Conservation (phyloP, 805 yeast species). For the Kodamaea sagamina region DNA sequence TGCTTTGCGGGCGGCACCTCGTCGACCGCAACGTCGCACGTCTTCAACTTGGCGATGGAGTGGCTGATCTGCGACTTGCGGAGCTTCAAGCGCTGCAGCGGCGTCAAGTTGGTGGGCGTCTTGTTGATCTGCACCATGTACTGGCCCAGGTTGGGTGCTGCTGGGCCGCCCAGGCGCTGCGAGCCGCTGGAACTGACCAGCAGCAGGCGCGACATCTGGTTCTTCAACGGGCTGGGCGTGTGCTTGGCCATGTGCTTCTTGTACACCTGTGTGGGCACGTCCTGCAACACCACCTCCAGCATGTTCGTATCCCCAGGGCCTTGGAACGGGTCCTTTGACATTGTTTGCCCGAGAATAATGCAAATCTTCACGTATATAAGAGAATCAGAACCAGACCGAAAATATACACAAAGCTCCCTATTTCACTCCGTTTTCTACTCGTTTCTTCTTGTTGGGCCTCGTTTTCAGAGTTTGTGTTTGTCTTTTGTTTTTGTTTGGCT, state of each 20-base stretch:
- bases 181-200: slow-evolving; percentile 19
- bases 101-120: slow-evolving; percentile 30
- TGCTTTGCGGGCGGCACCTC: neutral
- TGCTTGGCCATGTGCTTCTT: neutral
- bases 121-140: slow-evolving; percentile 24
- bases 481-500: too few species aligned
- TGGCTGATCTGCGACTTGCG: slow-evolving; percentile 28
- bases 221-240: slow-evolving; percentile 20
- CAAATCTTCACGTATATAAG: too few species aligned
- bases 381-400: too few species aligned
- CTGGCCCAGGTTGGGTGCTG: slow-evolving; percentile 8
- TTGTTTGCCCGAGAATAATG: too few species aligned
- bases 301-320: neutral
- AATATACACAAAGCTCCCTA: too few species aligned
- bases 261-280: neutral
- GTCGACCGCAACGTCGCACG: slow-evolving; percentile 6
- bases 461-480: too few species aligned
- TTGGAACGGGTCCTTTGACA: too few species aligned
- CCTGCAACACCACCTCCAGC: slow-evolving; percentile 5
- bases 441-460: too few species aligned
- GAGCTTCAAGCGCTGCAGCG: slow-evolving; percentile 31
- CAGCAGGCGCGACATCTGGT: slow-evolving; percentile 18
- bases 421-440: too few species aligned
- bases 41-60: slow-evolving; percentile 24
- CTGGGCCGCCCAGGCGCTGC: slow-evolving; percentile 1